Evolutionary conservation across 345 rosid genomes (phyloP).

Genomic region (Angophora floribunda): DNA sequence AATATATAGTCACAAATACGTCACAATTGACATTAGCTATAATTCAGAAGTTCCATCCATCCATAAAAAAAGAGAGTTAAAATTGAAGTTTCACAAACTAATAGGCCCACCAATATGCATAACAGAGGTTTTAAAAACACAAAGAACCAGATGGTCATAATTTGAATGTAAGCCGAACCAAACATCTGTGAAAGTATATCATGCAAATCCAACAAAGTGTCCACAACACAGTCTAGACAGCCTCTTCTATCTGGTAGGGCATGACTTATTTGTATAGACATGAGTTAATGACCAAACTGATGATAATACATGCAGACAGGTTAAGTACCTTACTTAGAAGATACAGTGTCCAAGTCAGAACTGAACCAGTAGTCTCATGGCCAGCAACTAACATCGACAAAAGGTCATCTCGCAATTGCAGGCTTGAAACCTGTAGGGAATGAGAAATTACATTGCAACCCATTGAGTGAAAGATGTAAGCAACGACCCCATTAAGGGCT

Average conservation of each 20-base stretch:
- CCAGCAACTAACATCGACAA: constrained; percentile 97
- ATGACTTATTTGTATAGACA: neutral
- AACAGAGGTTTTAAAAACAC: neutral
- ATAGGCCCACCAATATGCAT: neutral
- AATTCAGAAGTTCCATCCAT: neutral
- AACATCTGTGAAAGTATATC: neutral
- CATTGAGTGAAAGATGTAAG: neutral
- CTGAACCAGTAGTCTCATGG: constrained; percentile 96
- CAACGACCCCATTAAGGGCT: neutral
- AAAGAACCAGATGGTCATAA: neutral
- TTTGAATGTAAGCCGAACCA: neutral
- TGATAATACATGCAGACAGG: neutral
- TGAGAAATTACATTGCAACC: neutral
- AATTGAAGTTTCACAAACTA: neutral
- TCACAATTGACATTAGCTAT: neutral
- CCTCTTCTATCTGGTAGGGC: neutral
- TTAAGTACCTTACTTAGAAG: constrained; percentile 82
- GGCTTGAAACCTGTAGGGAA: constrained; percentile 57
- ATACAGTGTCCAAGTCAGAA: constrained; percentile 91
- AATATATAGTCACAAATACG: neutral
- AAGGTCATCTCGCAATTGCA: constrained; percentile 85
- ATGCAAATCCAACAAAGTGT: neutral
- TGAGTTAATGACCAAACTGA: neutral
- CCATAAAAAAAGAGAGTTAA: neutral
- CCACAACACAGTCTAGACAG: neutral